These are phyloP conservation scores for Magnolia kwangsiensis DNA, from an alignment of 164 flowering plant species.

Conservation along the genomic window DNA sequence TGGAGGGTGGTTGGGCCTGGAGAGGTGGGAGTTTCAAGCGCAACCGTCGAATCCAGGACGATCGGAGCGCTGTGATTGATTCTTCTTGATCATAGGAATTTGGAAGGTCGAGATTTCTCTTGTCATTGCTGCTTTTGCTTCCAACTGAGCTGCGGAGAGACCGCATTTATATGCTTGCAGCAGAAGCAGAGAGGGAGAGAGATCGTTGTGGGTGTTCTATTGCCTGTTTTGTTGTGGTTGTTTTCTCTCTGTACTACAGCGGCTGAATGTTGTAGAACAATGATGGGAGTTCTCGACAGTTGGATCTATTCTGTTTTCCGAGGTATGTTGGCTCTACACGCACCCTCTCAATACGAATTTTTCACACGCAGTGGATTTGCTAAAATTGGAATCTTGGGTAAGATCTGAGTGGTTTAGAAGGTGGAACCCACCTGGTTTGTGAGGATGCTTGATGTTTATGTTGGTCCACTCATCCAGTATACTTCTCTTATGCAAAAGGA, in stretches of 20 bases:
- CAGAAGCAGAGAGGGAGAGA: not conserved
- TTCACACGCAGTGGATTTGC: not conserved
- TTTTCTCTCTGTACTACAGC: not conserved
- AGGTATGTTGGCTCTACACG: not conserved
- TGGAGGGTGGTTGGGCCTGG: not conserved
- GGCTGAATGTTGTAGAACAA: not conserved
- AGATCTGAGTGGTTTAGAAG: too few relatives aligned
- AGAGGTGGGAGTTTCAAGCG: not conserved
- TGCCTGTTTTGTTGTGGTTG: too few relatives aligned
- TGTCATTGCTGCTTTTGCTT: conserved; percentile 1
- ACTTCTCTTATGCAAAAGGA: too few relatives aligned
- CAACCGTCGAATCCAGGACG: conserved; percentile 14
- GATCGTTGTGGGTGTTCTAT: too few relatives aligned
- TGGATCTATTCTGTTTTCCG: not conserved
- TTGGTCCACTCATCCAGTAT: too few relatives aligned
- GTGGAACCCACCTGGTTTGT: too few relatives aligned
- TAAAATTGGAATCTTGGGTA: too few relatives aligned
- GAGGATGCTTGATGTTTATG: too few relatives aligned
- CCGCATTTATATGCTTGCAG: not conserved
- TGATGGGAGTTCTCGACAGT: not conserved
- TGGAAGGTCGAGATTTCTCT: not conserved
- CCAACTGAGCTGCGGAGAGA: conserved; percentile 13
- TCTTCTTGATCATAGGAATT: not conserved
- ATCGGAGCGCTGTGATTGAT: not conserved
- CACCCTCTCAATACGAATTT: not conserved